A percentile compares a stretch with the other conserved stretches of the same genome.
Conservation (phyloP, 2,329 filamentous ascomycete species). For the Xylariaceae sp. region DNA sequence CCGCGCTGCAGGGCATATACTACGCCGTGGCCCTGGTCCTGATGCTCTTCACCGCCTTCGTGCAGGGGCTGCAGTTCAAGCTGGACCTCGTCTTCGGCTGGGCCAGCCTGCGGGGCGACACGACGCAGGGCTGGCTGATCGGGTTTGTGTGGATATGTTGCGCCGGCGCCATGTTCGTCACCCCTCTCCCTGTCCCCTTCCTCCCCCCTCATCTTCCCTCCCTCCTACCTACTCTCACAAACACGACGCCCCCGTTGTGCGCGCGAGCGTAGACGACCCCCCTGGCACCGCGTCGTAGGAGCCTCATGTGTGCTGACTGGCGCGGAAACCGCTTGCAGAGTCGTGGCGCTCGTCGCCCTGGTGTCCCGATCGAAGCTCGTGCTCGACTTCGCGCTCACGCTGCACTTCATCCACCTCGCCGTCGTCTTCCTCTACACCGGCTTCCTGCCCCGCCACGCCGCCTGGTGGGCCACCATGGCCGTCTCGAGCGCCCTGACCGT, state of each 20-base stretch:
- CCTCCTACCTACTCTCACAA: too few relatives aligned
- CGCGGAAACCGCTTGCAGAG: constrained; percentile 41
- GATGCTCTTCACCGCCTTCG: constrained; percentile 51
- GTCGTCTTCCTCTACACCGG: constrained; percentile 72
- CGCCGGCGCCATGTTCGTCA: constrained; percentile 47
- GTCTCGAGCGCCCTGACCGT: constrained; percentile 37
- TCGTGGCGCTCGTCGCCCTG: constrained; percentile 74
- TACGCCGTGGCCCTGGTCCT: constrained; percentile 44
- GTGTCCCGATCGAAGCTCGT: constrained; percentile 88
- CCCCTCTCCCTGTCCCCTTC: constrained; percentile 14
- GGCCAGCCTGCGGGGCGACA: constrained; percentile 52
- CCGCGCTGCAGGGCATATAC: constrained; percentile 47
- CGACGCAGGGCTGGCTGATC: constrained; percentile 53
- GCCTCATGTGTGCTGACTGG: background rate
- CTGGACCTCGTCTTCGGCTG: constrained; percentile 50
- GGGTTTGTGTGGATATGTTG: constrained; percentile 49
- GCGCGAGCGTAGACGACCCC: too few relatives aligned
- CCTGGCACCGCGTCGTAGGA: too few relatives aligned
- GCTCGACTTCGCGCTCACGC: constrained; percentile 85
- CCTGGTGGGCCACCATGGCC: constrained; percentile 73
- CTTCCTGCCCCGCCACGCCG: constrained; percentile 64
- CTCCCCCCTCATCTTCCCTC: too few relatives aligned
- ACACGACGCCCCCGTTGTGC: too few relatives aligned
- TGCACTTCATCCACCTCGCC: constrained; percentile 76
- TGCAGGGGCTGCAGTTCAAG: constrained; percentile 48